Base-by-base conservation (phyloP, 108 stramenopile genomes). In the Ochromonas danica region DNA sequence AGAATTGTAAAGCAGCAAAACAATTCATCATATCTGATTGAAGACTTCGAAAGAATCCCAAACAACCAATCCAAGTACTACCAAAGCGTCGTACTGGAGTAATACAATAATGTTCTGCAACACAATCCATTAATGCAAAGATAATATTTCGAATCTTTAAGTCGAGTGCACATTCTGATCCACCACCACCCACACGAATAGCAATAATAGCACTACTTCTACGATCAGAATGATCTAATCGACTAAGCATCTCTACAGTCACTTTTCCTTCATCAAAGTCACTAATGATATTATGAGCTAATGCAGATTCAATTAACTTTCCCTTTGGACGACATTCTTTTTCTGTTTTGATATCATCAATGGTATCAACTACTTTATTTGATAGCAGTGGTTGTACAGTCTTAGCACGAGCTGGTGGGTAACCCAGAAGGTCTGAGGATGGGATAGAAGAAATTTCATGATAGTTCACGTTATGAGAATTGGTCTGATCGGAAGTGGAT, bases 21-120 rank as follows among this genome's bases (percentile, higher is more conserved):
- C n/a, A 38, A 41, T 75, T 75, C 31, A 36, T 41, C 10, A 35
- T 33, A 38, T 33, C 38, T 36, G 72, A 75, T 33, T 25, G 63
- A 28, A 36, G 17, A 6, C 14, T 67, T 28, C 28, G n/a, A 27
- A 28, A 38, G 51, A 33, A 57, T 3, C 35, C 36, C 6, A 51
- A 14, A 51, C 45, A 51, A 10, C 72, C 72, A 3, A 75, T 27
- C 72, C 72, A 75, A 6, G 38, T 33, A 33, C 38, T 41, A 14
- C 72, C 72, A 36, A 39, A 75, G 17, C 51, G 6, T 27, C 72
- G 72, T 22, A 36, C 36, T 6, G 31, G 40, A 57, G 31, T 36
- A 14, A 75, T 60, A 10, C 38, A 35, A 25, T 33, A 33, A 27
- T 75, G 3, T 6, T 10, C 40, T 31, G 72, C 72, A 36, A 33